Conservation (phyloP, 2,329 filamentous ascomycete genomes). For the Aspergillus sergii region DNA sequence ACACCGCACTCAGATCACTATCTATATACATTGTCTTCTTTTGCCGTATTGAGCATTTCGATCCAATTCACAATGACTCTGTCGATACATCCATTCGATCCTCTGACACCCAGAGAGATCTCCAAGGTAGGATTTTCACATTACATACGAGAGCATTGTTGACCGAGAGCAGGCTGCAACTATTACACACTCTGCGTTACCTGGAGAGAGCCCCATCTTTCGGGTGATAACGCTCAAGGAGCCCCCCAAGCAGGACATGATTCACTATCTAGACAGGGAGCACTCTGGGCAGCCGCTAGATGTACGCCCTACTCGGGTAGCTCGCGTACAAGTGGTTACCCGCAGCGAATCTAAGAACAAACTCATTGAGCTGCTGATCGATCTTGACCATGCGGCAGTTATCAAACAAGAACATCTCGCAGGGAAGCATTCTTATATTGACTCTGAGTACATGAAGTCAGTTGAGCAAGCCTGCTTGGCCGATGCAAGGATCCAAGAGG, state of each 20-base stretch:
- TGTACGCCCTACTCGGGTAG: constrained; percentile 37
- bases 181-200: constrained; percentile 39
- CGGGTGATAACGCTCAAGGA: constrained; percentile 55
- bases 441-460: constrained; percentile 50
- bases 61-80: constrained; percentile 19
- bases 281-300: constrained; percentile 30
- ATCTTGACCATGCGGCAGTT: constrained; percentile 20
- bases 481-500: constrained; percentile 46
- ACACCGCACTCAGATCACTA: background rate
- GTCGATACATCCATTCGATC: constrained; percentile 32
- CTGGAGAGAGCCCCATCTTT: constrained; percentile 44
- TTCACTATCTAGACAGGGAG: constrained; percentile 49
- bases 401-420: constrained; percentile 20
- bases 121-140: constrained; percentile 19
- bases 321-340: constrained; percentile 42
- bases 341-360: constrained; percentile 14
- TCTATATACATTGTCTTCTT: background rate
- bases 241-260: constrained; percentile 53
- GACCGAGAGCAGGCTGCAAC: constrained; percentile 26
- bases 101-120: constrained; percentile 35
- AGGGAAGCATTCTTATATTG: constrained; percentile 32
- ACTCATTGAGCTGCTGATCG: constrained; percentile 26
- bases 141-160: background rate
- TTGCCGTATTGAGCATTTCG: background rate
- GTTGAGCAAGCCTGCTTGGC: constrained; percentile 53